Conservation (phyloP, 495 filamentous ascomycete genomes). For the Cercophora newfieldiana region DNA sequence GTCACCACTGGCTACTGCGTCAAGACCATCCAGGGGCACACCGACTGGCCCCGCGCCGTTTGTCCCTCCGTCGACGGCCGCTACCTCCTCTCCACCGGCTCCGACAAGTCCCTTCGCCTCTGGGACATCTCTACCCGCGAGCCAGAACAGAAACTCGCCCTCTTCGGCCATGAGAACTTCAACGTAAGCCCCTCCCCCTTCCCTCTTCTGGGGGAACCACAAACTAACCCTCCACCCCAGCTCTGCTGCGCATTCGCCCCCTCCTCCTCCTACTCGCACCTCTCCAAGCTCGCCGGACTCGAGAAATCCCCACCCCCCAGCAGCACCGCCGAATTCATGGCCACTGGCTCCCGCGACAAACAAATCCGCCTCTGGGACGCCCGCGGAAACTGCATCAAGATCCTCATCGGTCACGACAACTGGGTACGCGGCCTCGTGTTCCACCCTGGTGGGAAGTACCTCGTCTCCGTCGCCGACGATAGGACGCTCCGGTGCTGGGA, state of each 20-base stretch:
- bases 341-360: slow-evolving; percentile 85
- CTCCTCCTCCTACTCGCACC: slow-evolving; percentile 66
- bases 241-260: slow-evolving; percentile 80
- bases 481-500: slow-evolving; percentile 93
- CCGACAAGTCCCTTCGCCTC: slow-evolving; percentile 72
- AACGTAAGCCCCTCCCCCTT: slow-evolving; percentile 7
- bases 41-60: slow-evolving; percentile 82
- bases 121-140: slow-evolving; percentile 74
- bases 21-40: slow-evolving; percentile 73
- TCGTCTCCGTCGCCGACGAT: slow-evolving; percentile 80
- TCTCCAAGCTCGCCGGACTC: slow-evolving; percentile 74
- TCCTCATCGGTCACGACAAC: slow-evolving; percentile 85
- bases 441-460: slow-evolving; percentile 88
- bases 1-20: slow-evolving; percentile 87
- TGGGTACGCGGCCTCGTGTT: slow-evolving; percentile 85
- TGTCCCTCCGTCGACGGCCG: slow-evolving; percentile 75
- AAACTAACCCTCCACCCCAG: slow-evolving; percentile 57
- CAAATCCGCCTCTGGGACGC: slow-evolving; percentile 85
- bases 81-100: slow-evolving; percentile 74
- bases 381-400: slow-evolving; percentile 79
- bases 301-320: slow-evolving; percentile 66
- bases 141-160: slow-evolving; percentile 69
- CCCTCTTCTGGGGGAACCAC: not conserved
- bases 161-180: slow-evolving; percentile 80
- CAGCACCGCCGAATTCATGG: slow-evolving; percentile 80